phyloP scores from a whole-genome alignment of 1,284 basidiomycete genomes.

The Phlebopus sp. region DNA sequence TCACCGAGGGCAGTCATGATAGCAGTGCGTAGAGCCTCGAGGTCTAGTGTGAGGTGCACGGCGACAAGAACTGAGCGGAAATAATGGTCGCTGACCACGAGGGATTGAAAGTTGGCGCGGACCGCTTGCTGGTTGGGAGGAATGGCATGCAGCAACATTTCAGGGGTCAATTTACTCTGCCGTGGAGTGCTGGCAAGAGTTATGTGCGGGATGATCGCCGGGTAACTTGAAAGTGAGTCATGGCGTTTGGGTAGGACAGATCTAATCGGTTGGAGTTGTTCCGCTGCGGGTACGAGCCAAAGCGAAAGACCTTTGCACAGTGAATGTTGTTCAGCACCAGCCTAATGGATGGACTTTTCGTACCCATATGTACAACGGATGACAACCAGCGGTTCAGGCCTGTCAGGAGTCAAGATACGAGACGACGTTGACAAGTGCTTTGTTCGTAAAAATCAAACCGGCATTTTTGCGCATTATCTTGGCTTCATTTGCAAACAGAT shows the following conservation, averaged over 20 bases:
- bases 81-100: conserved; percentile 58
- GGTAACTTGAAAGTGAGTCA: conserved; percentile 41
- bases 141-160: conserved; percentile 40
- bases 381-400: too few relatives aligned
- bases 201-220: conserved; percentile 63
- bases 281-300: conserved; percentile 58
- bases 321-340: background rate
- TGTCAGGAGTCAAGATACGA: too few relatives aligned
- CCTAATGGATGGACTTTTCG: background rate
- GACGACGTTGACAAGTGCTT: too few relatives aligned
- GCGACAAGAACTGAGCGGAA: conserved; percentile 68
- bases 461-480: too few relatives aligned
- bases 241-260: conserved; percentile 42
- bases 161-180: conserved; percentile 12
- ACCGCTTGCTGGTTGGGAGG: conserved; percentile 32
- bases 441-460: too few relatives aligned
- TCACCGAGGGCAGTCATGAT: conserved; percentile 43
- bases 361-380: too few relatives aligned
- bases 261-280: conserved; percentile 40
- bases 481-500: too few relatives aligned
- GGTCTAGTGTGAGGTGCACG: conserved; percentile 41
- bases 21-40: conserved; percentile 47
- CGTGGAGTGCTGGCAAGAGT: conserved; percentile 56
- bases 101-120: conserved; percentile 43
- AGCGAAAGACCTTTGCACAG: conserved; percentile 47